phyloP scores from a whole-genome alignment of 1,284 basidiomycete genomes.

The Ganoderma sp. region DNA sequence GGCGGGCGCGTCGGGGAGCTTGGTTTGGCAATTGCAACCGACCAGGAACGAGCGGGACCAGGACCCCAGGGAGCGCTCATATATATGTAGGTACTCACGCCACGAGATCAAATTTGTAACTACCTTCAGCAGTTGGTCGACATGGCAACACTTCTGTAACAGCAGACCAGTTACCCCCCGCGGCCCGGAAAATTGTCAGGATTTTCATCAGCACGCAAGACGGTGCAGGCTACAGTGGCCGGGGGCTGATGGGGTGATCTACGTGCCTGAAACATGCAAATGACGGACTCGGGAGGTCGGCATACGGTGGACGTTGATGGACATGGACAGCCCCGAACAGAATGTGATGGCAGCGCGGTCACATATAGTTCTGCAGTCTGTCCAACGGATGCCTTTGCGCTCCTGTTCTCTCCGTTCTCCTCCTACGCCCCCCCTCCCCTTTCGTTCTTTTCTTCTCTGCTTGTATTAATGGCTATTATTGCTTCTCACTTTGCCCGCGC shows the following conservation, averaged over 20 bases:
- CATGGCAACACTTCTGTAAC: constrained; percentile 21
- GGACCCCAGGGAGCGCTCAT: constrained; percentile 24
- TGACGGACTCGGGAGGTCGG: background rate
- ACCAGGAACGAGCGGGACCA: background rate
- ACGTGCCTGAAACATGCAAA: constrained; percentile 24
- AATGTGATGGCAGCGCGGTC: constrained; percentile 25
- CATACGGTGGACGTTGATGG: constrained; percentile 27
- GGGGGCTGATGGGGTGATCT: constrained; percentile 15
- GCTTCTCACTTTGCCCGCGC: constrained; percentile 30
- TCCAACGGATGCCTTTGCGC: constrained; percentile 22
- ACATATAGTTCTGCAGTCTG: constrained; percentile 22
- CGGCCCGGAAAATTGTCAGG: constrained; percentile 18
- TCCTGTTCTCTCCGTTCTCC: constrained; percentile 25
- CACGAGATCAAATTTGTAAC: constrained; percentile 25
- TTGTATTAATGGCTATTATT: constrained; percentile 37
- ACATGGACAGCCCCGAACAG: constrained; percentile 30
- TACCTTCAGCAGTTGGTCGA: constrained; percentile 25
- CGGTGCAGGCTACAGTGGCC: constrained; percentile 16
- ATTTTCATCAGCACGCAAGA: constrained; percentile 14
- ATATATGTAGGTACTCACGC: constrained; percentile 8
- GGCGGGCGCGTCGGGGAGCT: background rate
- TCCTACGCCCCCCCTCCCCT: constrained; percentile 22
- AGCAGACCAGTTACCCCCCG: background rate
- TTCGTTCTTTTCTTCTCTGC: constrained; percentile 30
- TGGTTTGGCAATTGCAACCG: background rate